Conservation (phyloP, 176 grass and related monocot species). For the Hordeum vulgare region MorexV3_pseudomolecules_assembly NC_058521.1:23505140-23505639, state of each 20-base stretch:
- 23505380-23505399: background rate
- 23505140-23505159: background rate
- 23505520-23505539: background rate
- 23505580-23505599: background rate
- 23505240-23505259: background rate
- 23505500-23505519: background rate
- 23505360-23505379: background rate
- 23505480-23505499: constrained; percentile 19
- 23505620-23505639: too few species aligned
- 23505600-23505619: background rate
- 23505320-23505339: constrained; percentile 8
- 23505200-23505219: background rate
- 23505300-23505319: background rate
- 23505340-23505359: too few species aligned
- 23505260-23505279: background rate
- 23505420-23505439: background rate
- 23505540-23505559: background rate
- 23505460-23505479: background rate
- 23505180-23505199: background rate
- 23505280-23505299: constrained; percentile 17
- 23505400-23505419: constrained; percentile 29
- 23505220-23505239: background rate
- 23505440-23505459: background rate
- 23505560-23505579: background rate
- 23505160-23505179: background rate